Percentiles rank a stretch among this genome's conserved stretches.
Conservation (phyloP, 2,329 filamentous ascomycete species). For the Venturia carpophila region DNA sequence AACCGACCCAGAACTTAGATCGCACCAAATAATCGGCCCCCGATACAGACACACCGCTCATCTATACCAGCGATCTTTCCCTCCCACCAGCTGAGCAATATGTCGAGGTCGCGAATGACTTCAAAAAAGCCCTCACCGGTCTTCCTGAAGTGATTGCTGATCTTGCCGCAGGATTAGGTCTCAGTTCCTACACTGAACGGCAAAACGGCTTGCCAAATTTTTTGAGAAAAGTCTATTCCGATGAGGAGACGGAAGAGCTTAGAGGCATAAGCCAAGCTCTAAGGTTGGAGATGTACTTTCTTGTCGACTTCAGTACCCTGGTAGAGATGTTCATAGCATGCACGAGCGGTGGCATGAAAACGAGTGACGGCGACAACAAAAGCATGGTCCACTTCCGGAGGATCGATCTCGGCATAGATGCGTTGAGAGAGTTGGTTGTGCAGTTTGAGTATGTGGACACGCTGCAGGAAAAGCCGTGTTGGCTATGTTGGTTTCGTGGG, state of each 20-base stretch:
- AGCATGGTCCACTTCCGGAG: slow-evolving; percentile 50
- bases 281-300: slow-evolving; percentile 49
- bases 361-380: slow-evolving; percentile 23
- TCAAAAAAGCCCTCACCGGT: slow-evolving; percentile 36
- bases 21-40: too few species aligned
- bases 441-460: slow-evolving; percentile 34
- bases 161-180: slow-evolving; percentile 33
- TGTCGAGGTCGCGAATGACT: slow-evolving; percentile 39
- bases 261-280: slow-evolving; percentile 46
- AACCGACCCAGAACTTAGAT: too few species aligned
- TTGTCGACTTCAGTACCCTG: slow-evolving; percentile 56
- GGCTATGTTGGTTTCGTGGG: slow-evolving; percentile 48
- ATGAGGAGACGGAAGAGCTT: slow-evolving; percentile 55
- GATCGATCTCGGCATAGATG: slow-evolving; percentile 41
- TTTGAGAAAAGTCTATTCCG: slow-evolving; percentile 45
- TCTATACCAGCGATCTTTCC: slow-evolving; percentile 47
- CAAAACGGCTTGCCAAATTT: slow-evolving; percentile 35
- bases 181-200: slow-evolving; percentile 19
- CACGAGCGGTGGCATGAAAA: slow-evolving; percentile 47
- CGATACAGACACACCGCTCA: slow-evolving; percentile 28
- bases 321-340: slow-evolving; percentile 59
- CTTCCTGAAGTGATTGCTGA: slow-evolving; percentile 46
- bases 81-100: slow-evolving; percentile 47
- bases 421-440: slow-evolving; percentile 35
- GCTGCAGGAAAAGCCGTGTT: slow-evolving; percentile 35